A percentile compares a stretch with the other conserved stretches of the same genome.
These are phyloP conservation scores for Solanum lycopersicoides DNA, from an alignment of 257 asterid genomes.

Conservation along the genomic window DNA sequence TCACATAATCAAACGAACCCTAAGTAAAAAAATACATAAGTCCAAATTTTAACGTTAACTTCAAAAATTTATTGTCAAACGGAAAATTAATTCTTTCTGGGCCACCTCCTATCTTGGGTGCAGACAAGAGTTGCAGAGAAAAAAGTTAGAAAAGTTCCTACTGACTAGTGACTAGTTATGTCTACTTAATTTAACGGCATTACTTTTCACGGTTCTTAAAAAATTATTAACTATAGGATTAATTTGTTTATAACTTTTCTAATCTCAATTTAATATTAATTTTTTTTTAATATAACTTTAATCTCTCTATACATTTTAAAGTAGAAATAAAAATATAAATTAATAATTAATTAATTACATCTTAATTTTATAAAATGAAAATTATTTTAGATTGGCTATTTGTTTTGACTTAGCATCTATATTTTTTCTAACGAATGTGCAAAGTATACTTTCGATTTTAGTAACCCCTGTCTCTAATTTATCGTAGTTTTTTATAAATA, in stretches of 20 bases:
- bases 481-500: neutral
- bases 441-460: neutral
- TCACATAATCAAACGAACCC: neutral
- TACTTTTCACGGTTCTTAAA: neutral
- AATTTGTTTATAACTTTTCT: neutral
- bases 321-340: neutral
- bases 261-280: neutral
- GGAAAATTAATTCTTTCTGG: too few relatives aligned
- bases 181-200: neutral
- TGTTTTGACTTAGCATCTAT: neutral
- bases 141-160: neutral
- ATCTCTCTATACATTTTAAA: neutral
- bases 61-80: neutral
- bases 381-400: neutral
- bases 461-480: neutral
- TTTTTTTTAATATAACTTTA: neutral
- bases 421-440: neutral
- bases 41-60: neutral
- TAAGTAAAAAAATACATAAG: too few relatives aligned
- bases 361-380: neutral
- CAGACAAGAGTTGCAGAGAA: neutral
- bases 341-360: neutral
- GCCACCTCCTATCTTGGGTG: neutral
- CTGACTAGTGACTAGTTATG: neutral
- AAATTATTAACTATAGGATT: neutral